These are phyloP conservation scores for Sporothrix phasma DNA, from an alignment of 2,329 filamentous ascomycete genomes.

Conservation along the genomic window DNA sequence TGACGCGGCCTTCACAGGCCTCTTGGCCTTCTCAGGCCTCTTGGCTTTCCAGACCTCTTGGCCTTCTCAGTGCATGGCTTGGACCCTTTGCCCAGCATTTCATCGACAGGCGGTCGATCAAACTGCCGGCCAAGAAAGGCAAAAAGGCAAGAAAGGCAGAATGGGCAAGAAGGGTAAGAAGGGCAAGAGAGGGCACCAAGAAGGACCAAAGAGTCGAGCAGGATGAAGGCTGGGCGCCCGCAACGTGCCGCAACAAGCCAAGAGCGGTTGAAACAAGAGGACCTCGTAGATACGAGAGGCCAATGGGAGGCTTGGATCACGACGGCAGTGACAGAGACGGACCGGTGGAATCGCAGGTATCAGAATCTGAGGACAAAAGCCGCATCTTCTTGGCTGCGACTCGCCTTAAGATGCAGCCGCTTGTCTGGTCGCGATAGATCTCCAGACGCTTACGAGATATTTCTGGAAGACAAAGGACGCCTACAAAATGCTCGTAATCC, in stretches of 20 bases:
- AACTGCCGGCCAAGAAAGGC: slow-evolving; percentile 3
- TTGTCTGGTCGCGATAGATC: background rate
- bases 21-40: too few species aligned
- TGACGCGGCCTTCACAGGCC: too few species aligned
- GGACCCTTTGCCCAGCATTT: slow-evolving; percentile 11
- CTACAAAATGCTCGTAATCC: too few species aligned
- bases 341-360: background rate
- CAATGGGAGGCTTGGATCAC: background rate
- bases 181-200: background rate
- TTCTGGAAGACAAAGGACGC: background rate
- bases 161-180: background rate
- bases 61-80: background rate
- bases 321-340: background rate
- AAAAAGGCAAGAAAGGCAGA: background rate
- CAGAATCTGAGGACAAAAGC: background rate
- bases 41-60: too few species aligned
- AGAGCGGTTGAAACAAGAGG: too few species aligned
- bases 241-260: too few species aligned
- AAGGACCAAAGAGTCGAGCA: background rate
- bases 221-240: too few species aligned
- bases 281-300: background rate
- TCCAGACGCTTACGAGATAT: background rate
- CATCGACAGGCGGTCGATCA: slow-evolving; percentile 11
- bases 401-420: background rate
- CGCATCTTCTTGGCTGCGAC: slow-evolving; percentile 5